phyloP scores from a whole-genome alignment of 495 filamentous ascomycete species.

The Aspergillus sclerotioniger region DNA sequence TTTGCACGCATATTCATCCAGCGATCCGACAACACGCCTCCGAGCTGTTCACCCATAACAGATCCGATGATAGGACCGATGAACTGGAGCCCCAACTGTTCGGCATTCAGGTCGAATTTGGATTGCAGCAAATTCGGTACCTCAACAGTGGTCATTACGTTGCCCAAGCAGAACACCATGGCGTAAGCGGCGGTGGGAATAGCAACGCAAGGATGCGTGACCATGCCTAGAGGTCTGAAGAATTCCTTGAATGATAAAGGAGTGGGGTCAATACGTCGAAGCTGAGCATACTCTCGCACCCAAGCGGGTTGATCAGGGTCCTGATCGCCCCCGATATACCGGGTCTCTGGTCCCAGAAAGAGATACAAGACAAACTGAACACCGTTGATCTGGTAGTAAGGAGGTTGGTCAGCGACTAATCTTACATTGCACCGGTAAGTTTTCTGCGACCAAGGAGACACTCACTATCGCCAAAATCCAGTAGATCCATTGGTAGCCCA shows the following conservation, averaged over 20 bases:
- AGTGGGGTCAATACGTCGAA: conserved; percentile 48
- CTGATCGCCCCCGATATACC: conserved; percentile 39
- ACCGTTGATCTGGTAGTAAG: conserved; percentile 46
- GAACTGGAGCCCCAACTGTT: conserved; percentile 55
- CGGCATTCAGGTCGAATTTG: conserved; percentile 51
- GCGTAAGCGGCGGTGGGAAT: conserved; percentile 50
- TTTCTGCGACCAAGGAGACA: background rate
- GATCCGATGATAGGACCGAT: conserved; percentile 53
- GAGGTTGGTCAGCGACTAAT: background rate
- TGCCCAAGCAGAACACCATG: conserved; percentile 52
- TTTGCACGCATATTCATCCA: conserved; percentile 46
- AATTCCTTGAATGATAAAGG: conserved; percentile 49
- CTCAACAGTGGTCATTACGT: conserved; percentile 50
- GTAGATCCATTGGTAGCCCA: conserved; percentile 49
- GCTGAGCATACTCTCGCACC: conserved; percentile 37
- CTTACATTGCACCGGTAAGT: conserved; percentile 20
- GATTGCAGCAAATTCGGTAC: conserved; percentile 49
- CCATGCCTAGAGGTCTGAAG: conserved; percentile 42
- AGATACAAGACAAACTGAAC: conserved; percentile 52
- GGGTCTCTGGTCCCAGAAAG: conserved; percentile 55
- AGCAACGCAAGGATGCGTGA: conserved; percentile 37
- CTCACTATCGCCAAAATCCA: conserved; percentile 39
- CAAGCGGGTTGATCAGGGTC: conserved; percentile 24
- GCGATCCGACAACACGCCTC: conserved; percentile 47
- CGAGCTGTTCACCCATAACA: conserved; percentile 55